Base-by-base conservation (phyloP, 108 stramenopile species). In the Pseudonitzschia delicatissima region DNA sequence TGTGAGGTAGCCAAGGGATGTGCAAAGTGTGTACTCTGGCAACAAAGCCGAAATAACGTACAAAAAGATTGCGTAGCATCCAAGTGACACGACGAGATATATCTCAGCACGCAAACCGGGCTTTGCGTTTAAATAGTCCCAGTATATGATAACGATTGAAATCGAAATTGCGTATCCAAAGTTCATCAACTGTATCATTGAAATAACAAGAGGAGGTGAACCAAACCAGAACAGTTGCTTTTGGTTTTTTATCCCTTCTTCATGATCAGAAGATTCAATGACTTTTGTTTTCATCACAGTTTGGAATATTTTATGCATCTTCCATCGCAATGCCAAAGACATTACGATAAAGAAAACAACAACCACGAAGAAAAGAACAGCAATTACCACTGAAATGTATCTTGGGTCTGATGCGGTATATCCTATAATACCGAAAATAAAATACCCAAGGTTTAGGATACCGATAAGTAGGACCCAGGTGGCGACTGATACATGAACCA, bases 91-190 rank as follows among this genome's bases (percentile, higher is more conserved):
- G 26, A 79, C 9, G 8, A 84, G 57, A 37, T 67, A 82, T 42
- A 35, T 59, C 12, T 23, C 32, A 17, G 65, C 50, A 17, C 29
- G 65, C 18, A 58, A 39, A 9, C 27, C 6, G 2, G 4, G 27
- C 21, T 51, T 51, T 5, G 44, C 53, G 51, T 48, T 2, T 8
- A 86, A 61, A 27, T 67, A 37, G 7, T 71, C 48, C 67, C 73
- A 77, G 68, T 77, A 92, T 29, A 90, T 83, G 23, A 91, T 71
- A 29, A 92, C 72, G 37, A 86, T 64, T 5, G 86, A 62, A 36
- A 92, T 66, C n/a, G 76, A 82, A n/a, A 92, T 62, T n/a, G 94
- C 88, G 63, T 85, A 95, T 25, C 87, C 91, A 74, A 95, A 92
- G 45, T 91, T 87, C 86, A 87, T 84, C 61, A 83, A 89, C 57